A percentile compares a stretch with the other conserved stretches of the same genome.
These are phyloP conservation scores for Globisporangium splendens DNA, from an alignment of 352 stramenopile genomes.

Conservation along the genomic window DNA sequence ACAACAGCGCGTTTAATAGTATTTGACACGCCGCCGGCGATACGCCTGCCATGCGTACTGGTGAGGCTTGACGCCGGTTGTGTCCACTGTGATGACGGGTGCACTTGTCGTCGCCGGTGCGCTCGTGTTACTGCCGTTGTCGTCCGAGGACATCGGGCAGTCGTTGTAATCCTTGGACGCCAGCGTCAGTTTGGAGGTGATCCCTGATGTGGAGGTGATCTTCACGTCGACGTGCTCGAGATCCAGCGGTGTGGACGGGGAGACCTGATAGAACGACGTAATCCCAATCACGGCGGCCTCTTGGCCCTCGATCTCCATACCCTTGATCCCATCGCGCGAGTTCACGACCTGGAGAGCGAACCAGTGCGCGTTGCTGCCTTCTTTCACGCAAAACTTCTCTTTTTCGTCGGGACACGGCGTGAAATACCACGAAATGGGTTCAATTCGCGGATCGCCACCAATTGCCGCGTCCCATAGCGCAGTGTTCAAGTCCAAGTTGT, in stretches of 20 bases:
- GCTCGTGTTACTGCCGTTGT: slow-evolving; percentile 20
- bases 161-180: slow-evolving; percentile 29
- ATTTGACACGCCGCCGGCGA: slow-evolving; percentile 23
- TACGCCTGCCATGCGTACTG: slow-evolving; percentile 39
- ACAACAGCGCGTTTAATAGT: slow-evolving; percentile 16
- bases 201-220: no score
- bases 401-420: slow-evolving; percentile 53
- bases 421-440: slow-evolving; percentile 56
- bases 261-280: no score
- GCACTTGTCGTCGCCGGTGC: slow-evolving; percentile 16
- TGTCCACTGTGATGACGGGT: slow-evolving; percentile 20
- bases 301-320: slow-evolving; percentile 27
- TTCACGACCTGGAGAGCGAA: slow-evolving; percentile 60
- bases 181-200: slow-evolving; percentile 14
- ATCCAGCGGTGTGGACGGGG: no score
- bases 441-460: slow-evolving; percentile 44
- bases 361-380: slow-evolving; percentile 63
- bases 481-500: slow-evolving; percentile 65
- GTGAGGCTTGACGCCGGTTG: slow-evolving; percentile 26
- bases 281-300: no score
- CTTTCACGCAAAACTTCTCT: slow-evolving; percentile 66
- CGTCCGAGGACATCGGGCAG: slow-evolving; percentile 34
- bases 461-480: slow-evolving; percentile 51
- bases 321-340: slow-evolving; percentile 29
- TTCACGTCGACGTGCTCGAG: no score